Conservation (phyloP, 78 protist genomes). For the Capsaspora owczarzaki region DNA sequence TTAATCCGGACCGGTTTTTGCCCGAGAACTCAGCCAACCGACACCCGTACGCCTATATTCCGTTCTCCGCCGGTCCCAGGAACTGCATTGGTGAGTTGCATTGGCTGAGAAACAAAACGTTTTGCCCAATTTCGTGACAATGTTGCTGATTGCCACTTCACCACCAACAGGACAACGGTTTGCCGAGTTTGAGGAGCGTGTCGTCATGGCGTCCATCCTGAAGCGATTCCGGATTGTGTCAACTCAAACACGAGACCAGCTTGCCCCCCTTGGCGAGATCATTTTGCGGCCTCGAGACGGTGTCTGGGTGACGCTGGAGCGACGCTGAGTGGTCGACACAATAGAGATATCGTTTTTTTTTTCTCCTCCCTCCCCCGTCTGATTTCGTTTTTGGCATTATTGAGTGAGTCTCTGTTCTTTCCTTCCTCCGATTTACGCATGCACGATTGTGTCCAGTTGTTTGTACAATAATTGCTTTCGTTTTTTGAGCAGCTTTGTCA, state of each 20-base stretch:
- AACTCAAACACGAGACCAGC: not conserved
- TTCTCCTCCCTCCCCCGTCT: too few relatives aligned
- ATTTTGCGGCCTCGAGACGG: not conserved
- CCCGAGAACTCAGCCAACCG: not conserved
- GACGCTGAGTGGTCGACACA: too few relatives aligned
- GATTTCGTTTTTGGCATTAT: too few relatives aligned
- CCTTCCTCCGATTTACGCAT: too few relatives aligned
- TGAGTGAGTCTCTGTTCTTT: too few relatives aligned
- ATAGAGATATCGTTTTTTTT: too few relatives aligned
- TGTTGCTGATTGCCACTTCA: too few relatives aligned
- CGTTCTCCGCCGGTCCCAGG: conserved; percentile 7
- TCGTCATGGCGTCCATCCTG: not conserved
- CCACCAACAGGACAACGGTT: not conserved
- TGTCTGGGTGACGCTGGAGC: not conserved
- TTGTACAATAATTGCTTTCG: too few relatives aligned
- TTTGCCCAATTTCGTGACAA: not conserved
- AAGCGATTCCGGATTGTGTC: not conserved
- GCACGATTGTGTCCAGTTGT: too few relatives aligned
- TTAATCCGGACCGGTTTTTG: not conserved
- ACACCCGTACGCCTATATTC: not conserved
- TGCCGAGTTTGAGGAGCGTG: not conserved
- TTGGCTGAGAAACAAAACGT: not conserved
- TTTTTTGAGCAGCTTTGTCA: too few relatives aligned
- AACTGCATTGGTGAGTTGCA: not conserved
- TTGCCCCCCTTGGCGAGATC: not conserved